Percentiles rank a stretch among this genome's conserved stretches.
phyloP scores from a whole-genome alignment of 495 filamentous ascomycete species.

The Tuber borchii region DNA sequence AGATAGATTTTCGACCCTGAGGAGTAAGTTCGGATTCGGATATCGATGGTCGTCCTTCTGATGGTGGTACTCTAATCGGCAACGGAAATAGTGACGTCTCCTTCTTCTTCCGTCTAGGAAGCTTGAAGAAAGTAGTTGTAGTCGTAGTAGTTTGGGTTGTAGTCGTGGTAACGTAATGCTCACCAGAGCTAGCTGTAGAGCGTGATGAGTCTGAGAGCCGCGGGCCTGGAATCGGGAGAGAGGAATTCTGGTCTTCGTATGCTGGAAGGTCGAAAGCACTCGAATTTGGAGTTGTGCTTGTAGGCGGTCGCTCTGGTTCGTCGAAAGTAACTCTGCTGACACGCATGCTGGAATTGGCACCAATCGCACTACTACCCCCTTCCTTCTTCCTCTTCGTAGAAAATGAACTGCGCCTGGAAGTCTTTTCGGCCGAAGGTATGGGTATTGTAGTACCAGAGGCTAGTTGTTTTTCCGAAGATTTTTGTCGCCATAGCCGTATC shows the following conservation, averaged over 20 bases:
- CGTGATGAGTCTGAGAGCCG: constrained; percentile 86
- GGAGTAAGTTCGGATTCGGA: constrained; percentile 35
- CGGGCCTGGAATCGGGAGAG: constrained; percentile 60
- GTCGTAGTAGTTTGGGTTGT: constrained; percentile 58
- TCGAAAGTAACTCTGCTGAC: constrained; percentile 57
- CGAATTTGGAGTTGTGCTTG: constrained; percentile 7
- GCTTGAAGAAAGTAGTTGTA: constrained; percentile 67
- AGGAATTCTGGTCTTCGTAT: constrained; percentile 58
- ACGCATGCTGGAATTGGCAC: constrained; percentile 46
- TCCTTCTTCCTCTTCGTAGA: constrained; percentile 43
- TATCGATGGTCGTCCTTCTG: constrained; percentile 18
- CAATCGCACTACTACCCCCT: constrained; percentile 10
- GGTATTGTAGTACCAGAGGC: constrained; percentile 6
- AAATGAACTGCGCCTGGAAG: constrained; percentile 43
- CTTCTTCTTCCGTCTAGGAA: constrained; percentile 74
- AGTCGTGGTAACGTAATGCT: constrained; percentile 56
- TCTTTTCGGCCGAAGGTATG: constrained; percentile 18
- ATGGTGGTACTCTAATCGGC: constrained; percentile 51
- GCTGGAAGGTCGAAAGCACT: constrained; percentile 30
- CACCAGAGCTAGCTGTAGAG: constrained; percentile 78
- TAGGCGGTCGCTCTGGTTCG: constrained; percentile 55
- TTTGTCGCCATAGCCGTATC: constrained; percentile 38
- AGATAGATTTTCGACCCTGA: constrained; percentile 34
- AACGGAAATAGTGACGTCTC: constrained; percentile 83
- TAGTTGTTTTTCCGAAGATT: constrained; percentile 24